These are phyloP conservation scores for Penicillium olsonii DNA, from an alignment of 2,329 filamentous ascomycete genomes.

Conservation along the genomic window DNA sequence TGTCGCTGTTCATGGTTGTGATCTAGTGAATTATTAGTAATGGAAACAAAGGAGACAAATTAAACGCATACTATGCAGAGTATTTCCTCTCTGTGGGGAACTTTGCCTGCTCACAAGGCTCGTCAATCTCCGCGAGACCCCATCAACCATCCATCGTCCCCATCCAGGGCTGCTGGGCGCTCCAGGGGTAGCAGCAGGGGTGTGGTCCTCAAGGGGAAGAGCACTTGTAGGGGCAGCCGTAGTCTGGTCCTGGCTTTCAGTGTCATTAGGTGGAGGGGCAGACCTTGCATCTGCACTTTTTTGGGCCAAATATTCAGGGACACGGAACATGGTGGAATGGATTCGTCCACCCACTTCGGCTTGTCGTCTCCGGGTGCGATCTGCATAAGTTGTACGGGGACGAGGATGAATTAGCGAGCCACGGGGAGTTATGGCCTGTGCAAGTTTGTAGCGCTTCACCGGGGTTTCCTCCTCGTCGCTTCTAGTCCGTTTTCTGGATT, in stretches of 20 bases:
- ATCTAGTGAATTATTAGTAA: neutral
- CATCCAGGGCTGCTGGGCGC: conserved; percentile 2
- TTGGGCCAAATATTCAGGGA: conserved; percentile 35
- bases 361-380: conserved; percentile 32
- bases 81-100: conserved; percentile 1
- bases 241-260: neutral
- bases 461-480: neutral
- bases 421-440: conserved; percentile 1
- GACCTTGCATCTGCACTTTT: conserved; percentile 26
- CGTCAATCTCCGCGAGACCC: conserved; percentile 19
- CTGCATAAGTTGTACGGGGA: conserved; percentile 29
- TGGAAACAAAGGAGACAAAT: neutral
- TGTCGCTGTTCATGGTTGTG: neutral
- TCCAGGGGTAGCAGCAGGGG: conserved; percentile 6
- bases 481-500: conserved; percentile 8
- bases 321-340: conserved; percentile 35
- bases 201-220: conserved; percentile 1
- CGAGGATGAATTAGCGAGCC: conserved; percentile 11
- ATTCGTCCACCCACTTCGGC: conserved; percentile 34
- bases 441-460: conserved; percentile 4
- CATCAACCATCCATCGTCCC: conserved; percentile 18
- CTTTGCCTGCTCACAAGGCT: conserved; percentile 14
- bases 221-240: neutral
- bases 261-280: neutral
- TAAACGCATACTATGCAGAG: neutral